Base-by-base conservation (phyloP, 257 asterid species). In the Ehretia macrophylla region DNA sequence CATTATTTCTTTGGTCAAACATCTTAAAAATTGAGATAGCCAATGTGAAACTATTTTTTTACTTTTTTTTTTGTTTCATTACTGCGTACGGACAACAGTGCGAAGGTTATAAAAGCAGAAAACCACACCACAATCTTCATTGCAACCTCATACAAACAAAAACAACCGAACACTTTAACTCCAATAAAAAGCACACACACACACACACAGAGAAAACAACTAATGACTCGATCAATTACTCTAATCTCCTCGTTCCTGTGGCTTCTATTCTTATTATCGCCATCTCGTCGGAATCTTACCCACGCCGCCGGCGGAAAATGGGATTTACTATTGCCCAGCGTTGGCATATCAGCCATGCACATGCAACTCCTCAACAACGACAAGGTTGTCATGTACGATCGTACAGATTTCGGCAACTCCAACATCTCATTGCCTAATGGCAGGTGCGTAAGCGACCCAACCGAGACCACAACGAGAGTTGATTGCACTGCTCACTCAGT, bases 401-500 rank as follows among this genome's bases (percentile, higher is more conserved):
- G 81, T 0, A 77, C 81, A 8, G 81, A 80, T 51, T 67, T 74
- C 32, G 83, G 86, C 46, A 40, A 12, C 58, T 84, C 84, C 55
- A 80, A 75, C 72, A 67, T 78, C 49, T 83, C 88, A 49, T 44
- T 76, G 10, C 79, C 88, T 62, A 9, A 9, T 48, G 81, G 77
- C 0, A 62, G 21, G 6, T 80, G 87, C 77, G 79, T 79, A 56
- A 22, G 11, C n/a, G 72, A 68, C 76, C 63, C 62, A 4, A 12
- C n/a, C 48, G 77, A 68, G 32, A 50, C 52, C 18, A 54, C 56
- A 0, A 5, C 54, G 19, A 35, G 44, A 4, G 10, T 4, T 50
- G 84, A 84, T 70, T 84, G 92, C 83, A 67, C 84, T 65, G 84
- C 88, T 58, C 92, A 84, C 66, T 84, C 92, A 8, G 71, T 80